Percentiles rank a stretch among this genome's conserved stretches.
Conservation (phyloP, 192 early-diverging fungal genomes). For the Coemansia guatemalensis region DNA sequence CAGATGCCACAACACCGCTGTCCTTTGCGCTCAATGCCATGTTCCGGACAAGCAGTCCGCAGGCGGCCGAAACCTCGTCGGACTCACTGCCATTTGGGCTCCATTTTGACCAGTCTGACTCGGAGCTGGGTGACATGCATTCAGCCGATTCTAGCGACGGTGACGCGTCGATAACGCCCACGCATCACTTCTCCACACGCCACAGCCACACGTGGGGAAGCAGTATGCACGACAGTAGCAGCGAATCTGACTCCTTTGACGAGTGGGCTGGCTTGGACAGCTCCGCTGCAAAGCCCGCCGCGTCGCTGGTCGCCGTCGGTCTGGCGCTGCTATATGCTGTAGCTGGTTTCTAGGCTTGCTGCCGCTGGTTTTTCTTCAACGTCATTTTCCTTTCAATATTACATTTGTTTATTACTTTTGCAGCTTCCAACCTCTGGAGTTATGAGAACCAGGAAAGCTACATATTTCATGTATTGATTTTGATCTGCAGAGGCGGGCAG, state of each 20-base stretch:
- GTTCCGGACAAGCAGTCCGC: conserved; percentile 10
- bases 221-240: conserved; percentile 12
- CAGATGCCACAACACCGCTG: conserved; percentile 13
- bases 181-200: neutral
- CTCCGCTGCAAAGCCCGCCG: conserved; percentile 17
- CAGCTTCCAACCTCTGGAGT: no score
- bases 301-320: conserved; percentile 46
- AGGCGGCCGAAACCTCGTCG: neutral
- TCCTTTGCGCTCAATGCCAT: conserved; percentile 43
- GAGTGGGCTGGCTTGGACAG: conserved; percentile 42
- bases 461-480: no score
- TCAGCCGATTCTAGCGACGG: neutral
- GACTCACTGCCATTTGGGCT: conserved; percentile 38
- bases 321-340: conserved; percentile 10
- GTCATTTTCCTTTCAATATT: no score
- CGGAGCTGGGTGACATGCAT: neutral
- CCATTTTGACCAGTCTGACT: conserved; percentile 23
- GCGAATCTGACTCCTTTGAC: conserved; percentile 19
- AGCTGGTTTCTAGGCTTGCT: neutral
- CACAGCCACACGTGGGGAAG: conserved; percentile 7
- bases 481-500: no score
- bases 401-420: no score
- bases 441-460: no score
- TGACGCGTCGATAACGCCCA: neutral
- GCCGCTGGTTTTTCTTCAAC: neutral